These are phyloP conservation scores for Piper betle DNA, from an alignment of 164 flowering plant species.

Conservation along the genomic window DNA sequence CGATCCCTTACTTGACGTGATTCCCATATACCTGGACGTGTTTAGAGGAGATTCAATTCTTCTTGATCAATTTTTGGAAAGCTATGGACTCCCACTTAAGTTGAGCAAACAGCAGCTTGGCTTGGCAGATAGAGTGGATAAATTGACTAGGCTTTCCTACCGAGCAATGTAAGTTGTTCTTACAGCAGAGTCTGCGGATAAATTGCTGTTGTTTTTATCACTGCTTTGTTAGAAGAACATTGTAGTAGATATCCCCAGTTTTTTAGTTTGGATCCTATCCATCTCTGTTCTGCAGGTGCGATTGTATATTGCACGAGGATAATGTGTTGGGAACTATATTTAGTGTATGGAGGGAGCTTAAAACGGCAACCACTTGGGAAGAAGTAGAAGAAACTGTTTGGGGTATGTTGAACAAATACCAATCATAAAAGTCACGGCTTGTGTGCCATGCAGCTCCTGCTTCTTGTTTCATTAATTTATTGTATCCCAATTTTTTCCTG, in stretches of 20 bases:
- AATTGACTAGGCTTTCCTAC: slow-evolving; percentile 51
- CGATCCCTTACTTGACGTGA: slow-evolving; percentile 70
- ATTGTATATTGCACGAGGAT: slow-evolving; percentile 80
- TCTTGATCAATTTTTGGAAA: slow-evolving; percentile 46
- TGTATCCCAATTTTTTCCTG: no score
- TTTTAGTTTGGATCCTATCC: neutral
- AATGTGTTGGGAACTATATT: slow-evolving; percentile 78
- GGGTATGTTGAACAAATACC: slow-evolving; percentile 67
- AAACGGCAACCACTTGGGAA: slow-evolving; percentile 71
- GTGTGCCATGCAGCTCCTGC: neutral
- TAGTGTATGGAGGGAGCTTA: slow-evolving; percentile 55
- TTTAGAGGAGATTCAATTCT: slow-evolving; percentile 68
- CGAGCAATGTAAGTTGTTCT: slow-evolving; percentile 45
- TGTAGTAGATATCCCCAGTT: no score
- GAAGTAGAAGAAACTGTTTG: slow-evolving; percentile 81
- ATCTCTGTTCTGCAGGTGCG: slow-evolving; percentile 48
- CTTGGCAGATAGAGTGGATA: slow-evolving; percentile 12
- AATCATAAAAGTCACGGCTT: slow-evolving; percentile 6
- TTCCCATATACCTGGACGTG: slow-evolving; percentile 72
- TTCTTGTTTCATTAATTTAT: no score
- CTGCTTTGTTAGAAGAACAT: neutral
- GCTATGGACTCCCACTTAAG: slow-evolving; percentile 55
- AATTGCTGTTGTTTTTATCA: neutral
- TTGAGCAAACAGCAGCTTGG: slow-evolving; percentile 13
- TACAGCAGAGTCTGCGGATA: no score